Percentiles rank a stretch among this genome's conserved stretches.
phyloP scores from a whole-genome alignment of 192 early-diverging fungal species.

The Dispira simplex region DNA sequence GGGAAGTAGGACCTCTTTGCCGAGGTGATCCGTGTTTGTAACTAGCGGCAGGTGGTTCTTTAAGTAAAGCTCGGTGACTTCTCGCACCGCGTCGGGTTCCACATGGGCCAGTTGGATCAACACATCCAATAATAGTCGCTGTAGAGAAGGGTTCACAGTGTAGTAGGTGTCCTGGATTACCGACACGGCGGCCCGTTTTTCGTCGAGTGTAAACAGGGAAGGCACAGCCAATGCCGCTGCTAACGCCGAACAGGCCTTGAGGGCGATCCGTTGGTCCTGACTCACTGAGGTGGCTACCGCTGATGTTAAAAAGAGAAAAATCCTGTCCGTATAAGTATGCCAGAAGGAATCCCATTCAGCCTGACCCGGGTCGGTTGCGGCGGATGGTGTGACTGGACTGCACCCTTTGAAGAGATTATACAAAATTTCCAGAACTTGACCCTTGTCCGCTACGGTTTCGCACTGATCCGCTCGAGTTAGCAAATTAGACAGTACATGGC shows the following conservation, averaged over 20 bases:
- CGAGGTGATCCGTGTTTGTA: not conserved
- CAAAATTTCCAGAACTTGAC: conserved; percentile 44
- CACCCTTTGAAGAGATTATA: conserved; percentile 57
- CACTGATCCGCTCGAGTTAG: conserved; percentile 37
- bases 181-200: not conserved
- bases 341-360: not conserved
- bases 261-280: not conserved
- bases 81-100: not conserved
- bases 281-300: too few relatives aligned
- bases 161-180: not conserved
- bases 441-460: conserved; percentile 38
- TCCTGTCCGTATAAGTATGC: not conserved
- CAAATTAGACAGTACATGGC: conserved; percentile 43
- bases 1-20: not conserved
- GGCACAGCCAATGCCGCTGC: not conserved
- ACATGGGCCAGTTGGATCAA: not conserved
- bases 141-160: not conserved
- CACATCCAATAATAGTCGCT: not conserved
- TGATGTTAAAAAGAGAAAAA: not conserved
- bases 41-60: not conserved
- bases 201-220: not conserved
- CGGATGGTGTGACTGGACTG: not conserved
- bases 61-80: not conserved
- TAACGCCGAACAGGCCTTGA: not conserved
- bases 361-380: not conserved